These are phyloP conservation scores for Penicillium manginii DNA, from an alignment of 495 filamentous ascomycete species.

Conservation along the genomic window DNA sequence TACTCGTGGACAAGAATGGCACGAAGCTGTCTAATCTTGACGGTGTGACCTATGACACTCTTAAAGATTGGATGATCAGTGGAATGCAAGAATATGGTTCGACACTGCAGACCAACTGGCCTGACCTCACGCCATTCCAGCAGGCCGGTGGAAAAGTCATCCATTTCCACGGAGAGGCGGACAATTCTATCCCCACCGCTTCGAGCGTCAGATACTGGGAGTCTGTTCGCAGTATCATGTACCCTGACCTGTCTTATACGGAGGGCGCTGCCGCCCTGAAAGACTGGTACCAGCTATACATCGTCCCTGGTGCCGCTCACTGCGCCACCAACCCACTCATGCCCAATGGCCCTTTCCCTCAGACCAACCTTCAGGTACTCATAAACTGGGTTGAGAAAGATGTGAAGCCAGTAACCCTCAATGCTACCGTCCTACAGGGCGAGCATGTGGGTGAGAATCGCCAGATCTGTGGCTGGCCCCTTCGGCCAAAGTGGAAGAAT, in stretches of 20 bases:
- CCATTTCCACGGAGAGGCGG: slow-evolving; percentile 56
- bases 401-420: slow-evolving; percentile 39
- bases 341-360: slow-evolving; percentile 50
- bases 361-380: slow-evolving; percentile 42
- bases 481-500: slow-evolving; percentile 45
- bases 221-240: slow-evolving; percentile 54
- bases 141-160: slow-evolving; percentile 54
- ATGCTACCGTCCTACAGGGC: slow-evolving; percentile 37
- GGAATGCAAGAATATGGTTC: slow-evolving; percentile 21
- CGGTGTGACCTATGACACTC: slow-evolving; percentile 52
- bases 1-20: slow-evolving; percentile 38
- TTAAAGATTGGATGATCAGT: slow-evolving; percentile 48
- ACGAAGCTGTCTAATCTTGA: slow-evolving; percentile 38
- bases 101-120: slow-evolving; percentile 40
- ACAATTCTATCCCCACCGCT: slow-evolving; percentile 48
- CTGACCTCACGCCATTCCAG: slow-evolving; percentile 50
- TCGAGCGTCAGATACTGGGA: slow-evolving; percentile 55
- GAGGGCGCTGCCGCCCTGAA: slow-evolving; percentile 41
- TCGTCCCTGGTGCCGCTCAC: slow-evolving; percentile 57
- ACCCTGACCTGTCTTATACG: slow-evolving; percentile 39
- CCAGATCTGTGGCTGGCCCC: slow-evolving; percentile 50
- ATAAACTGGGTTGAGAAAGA: slow-evolving; percentile 58
- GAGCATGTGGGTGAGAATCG: slow-evolving; percentile 38
- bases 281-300: slow-evolving; percentile 56
- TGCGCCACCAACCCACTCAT: slow-evolving; percentile 44